A percentile compares a stretch with the other conserved stretches of the same genome.
These are phyloP conservation scores for Pseudonitzschia delicatissima DNA, from an alignment of 108 stramenopile species.

Conservation along the genomic window DNA sequence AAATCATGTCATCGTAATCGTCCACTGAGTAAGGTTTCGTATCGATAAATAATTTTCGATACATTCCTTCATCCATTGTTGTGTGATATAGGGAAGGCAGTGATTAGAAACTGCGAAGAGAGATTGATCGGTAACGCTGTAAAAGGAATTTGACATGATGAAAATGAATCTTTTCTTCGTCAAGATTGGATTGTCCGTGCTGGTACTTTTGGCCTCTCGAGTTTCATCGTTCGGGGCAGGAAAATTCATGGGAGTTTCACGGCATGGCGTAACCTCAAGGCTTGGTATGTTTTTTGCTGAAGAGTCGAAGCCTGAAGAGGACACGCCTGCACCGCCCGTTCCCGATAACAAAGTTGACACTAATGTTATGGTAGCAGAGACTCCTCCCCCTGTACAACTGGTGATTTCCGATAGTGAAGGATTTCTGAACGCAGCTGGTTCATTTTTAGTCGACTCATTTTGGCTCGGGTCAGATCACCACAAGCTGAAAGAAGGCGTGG, in stretches of 20 bases:
- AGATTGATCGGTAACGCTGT: too few species aligned
- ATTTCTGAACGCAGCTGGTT: constrained; percentile 37
- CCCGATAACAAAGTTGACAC: background rate
- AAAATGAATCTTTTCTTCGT: too few species aligned
- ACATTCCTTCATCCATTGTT: too few species aligned
- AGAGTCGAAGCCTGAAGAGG: background rate
- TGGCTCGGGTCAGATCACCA: constrained; percentile 53
- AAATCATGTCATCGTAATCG: too few species aligned
- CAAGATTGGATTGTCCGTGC: background rate
- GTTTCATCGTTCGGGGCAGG: background rate
- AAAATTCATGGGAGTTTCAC: background rate
- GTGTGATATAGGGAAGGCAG: too few species aligned
- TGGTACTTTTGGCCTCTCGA: background rate
- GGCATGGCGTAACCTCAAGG: background rate
- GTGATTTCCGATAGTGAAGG: constrained; percentile 14
- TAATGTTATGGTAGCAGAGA: background rate
- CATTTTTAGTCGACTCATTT: constrained; percentile 59
- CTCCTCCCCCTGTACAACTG: constrained; percentile 10
- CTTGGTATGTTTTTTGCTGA: constrained; percentile 13
- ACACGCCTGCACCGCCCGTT: background rate
- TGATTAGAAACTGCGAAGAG: too few species aligned
- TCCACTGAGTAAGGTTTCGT: too few species aligned
- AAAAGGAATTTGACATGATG: too few species aligned
- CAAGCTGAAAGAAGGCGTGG: constrained; percentile 2
- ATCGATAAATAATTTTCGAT: too few species aligned